Percentiles rank a stretch among this genome's conserved stretches.
phyloP scores from a whole-genome alignment of 2,329 filamentous ascomycete species.

The Exserohilum rostratum region DNA sequence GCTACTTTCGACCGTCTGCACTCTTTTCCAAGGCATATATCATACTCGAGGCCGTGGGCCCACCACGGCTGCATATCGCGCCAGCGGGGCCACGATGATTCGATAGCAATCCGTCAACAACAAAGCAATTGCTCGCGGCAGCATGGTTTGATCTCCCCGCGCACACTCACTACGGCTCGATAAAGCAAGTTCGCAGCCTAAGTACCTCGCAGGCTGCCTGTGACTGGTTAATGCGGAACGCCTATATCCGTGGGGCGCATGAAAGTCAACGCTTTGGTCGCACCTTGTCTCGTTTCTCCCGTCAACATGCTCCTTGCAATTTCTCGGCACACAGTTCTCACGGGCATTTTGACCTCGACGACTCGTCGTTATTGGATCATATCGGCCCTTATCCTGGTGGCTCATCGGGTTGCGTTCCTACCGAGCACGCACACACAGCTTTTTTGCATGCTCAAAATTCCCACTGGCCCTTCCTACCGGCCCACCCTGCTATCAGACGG shows the following conservation, averaged over 20 bases:
- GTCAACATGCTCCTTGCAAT: conserved; percentile 40
- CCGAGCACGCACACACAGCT: conserved; percentile 39
- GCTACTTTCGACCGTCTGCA: conserved; percentile 37
- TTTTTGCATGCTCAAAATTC: conserved; percentile 31
- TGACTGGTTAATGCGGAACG: conserved; percentile 42
- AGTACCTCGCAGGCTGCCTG: conserved; percentile 15
- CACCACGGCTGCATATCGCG: conserved; percentile 40
- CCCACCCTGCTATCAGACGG: conserved; percentile 41
- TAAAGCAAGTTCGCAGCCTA: conserved; percentile 38
- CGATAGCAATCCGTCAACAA: conserved; percentile 37
- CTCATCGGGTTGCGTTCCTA: conserved; percentile 30
- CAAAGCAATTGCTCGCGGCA: conserved; percentile 36
- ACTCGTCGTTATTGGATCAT: conserved; percentile 36
- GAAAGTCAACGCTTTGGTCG: conserved; percentile 33
- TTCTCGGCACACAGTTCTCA: conserved; percentile 45
- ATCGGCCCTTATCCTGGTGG: conserved; percentile 27
- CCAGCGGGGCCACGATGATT: conserved; percentile 37
- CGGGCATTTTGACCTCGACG: conserved; percentile 39
- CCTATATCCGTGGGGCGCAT: conserved; percentile 45
- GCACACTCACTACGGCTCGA: conserved; percentile 30
- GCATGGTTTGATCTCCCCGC: conserved; percentile 42
- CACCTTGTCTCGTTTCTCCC: conserved; percentile 34
- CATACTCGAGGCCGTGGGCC: conserved; percentile 28
- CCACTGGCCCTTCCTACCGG: conserved; percentile 2
- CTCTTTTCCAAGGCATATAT: conserved; percentile 25